phyloP scores from a whole-genome alignment of 352 stramenopile species.

The Globisporangium nagaii region DNA sequence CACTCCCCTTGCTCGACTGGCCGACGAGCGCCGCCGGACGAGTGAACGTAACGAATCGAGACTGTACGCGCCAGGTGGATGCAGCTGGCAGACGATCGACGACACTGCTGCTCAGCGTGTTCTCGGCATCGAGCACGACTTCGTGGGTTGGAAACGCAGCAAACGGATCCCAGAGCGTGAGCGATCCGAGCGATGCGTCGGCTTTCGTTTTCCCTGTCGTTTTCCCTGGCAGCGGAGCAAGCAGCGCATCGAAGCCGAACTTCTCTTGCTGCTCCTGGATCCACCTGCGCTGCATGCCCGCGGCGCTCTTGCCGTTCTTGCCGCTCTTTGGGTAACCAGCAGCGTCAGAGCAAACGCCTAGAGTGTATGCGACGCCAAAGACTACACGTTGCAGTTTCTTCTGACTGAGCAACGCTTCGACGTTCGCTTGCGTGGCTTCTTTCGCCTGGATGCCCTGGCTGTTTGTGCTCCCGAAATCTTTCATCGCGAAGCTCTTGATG shows the following conservation, averaged over 20 bases:
- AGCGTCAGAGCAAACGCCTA: constrained; percentile 20
- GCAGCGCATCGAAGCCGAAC: constrained; percentile 48
- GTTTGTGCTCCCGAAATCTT: constrained; percentile 26
- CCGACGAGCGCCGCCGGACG: neutral
- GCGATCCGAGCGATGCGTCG: constrained; percentile 6
- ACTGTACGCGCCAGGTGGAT: neutral
- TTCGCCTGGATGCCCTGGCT: constrained; percentile 30
- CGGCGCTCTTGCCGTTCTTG: neutral
- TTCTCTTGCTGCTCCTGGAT: constrained; percentile 25
- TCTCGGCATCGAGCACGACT: constrained; percentile 16
- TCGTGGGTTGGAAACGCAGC: constrained; percentile 37
- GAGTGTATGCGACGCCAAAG: constrained; percentile 32
- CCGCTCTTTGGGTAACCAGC: neutral
- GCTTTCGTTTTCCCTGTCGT: constrained; percentile 17
- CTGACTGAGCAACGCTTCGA: constrained; percentile 11
- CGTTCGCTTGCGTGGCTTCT: constrained; percentile 35
- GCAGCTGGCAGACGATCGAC: neutral
- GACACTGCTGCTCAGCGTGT: neutral
- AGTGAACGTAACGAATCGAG: constrained; percentile 7
- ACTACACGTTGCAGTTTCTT: constrained; percentile 6
- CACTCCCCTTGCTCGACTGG: neutral
- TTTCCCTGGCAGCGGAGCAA: constrained; percentile 8
- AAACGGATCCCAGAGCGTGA: constrained; percentile 45
- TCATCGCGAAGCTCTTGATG: constrained; percentile 26
- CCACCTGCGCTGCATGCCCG: constrained; percentile 23